phyloP scores from a whole-genome alignment of 225 moss, liverwort and hornwort genomes.

The Bryum argenteum region DNA sequence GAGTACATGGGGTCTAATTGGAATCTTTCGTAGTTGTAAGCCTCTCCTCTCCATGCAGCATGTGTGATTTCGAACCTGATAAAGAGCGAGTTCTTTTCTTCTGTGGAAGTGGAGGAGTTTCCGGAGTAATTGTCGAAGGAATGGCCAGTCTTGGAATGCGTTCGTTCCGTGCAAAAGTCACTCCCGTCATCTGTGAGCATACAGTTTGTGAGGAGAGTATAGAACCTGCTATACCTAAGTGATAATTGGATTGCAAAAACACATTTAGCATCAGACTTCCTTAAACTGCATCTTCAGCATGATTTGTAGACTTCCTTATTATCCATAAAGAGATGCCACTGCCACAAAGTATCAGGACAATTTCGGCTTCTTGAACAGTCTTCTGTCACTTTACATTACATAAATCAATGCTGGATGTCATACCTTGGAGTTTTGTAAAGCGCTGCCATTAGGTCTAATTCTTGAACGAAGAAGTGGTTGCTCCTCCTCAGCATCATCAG shows the following conservation, averaged over 20 bases:
- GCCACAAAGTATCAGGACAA: no score
- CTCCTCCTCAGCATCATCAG: slow-evolving; percentile 30
- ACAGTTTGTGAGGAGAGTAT: neutral
- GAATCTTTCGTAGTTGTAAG: neutral
- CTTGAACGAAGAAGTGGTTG: slow-evolving; percentile 43
- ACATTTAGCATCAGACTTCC: no score
- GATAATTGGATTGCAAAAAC: neutral
- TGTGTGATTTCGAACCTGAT: slow-evolving; percentile 25
- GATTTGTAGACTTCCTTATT: no score
- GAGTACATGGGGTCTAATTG: neutral
- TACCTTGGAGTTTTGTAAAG: slow-evolving; percentile 17
- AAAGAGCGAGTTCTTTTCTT: slow-evolving; percentile 47
- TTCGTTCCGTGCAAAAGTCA: neutral
- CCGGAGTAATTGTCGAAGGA: slow-evolving; percentile 13
- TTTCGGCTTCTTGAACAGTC: no score
- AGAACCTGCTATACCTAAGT: neutral
- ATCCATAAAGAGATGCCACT: no score
- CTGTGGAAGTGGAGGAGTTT: slow-evolving; percentile 30
- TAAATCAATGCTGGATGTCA: no score
- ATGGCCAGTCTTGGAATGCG: slow-evolving; percentile 39
- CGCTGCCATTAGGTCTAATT: neutral
- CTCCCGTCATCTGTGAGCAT: slow-evolving; percentile 30
- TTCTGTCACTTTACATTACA: no score
- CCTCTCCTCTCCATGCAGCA: neutral
- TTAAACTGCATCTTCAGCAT: no score